Evolutionary conservation across 1,139 yeast genomes (phyloP), one percentile per base, ranked within the genome.

Genomic region (Zygosaccharomyces sapae): DNA sequence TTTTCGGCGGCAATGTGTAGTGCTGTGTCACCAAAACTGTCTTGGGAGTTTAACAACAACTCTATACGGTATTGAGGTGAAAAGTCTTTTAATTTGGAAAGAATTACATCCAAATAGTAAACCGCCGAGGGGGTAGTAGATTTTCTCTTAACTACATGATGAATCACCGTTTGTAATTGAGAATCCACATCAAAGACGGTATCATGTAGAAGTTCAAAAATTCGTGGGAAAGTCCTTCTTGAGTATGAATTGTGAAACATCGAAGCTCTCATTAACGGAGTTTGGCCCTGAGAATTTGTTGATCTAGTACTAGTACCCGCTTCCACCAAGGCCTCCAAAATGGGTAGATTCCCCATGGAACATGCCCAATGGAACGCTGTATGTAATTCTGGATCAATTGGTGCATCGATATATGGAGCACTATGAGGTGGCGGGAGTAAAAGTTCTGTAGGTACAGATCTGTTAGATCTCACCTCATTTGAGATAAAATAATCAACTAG

Each of bases 331-430:
- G 87, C 74, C 55, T 85, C 90, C 41, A 87, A 81, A 63, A 89
- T 81, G 36, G 77, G 79, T 40, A 81, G 70, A 57, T 83, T 81
- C 3, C 97, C 97, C 74, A 92, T 83, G 0, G 97, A 86, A 38
- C 96, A 86, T 0, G 97, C 96, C 97, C 97, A 90, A 66, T 92
- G 97, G 57, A 92, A 80, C 0, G 96, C 90, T 0, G 97, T 86
- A 61, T 92, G 96, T 1, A 96, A 95, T 64, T 92, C 97, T 50
- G 88, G 95, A 62, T 92, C 98, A 45, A 92, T 88, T 5, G 92
- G 68, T 1, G 61, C 65, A 53, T 63, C 68, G 33, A 66, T 63
- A 41, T 59, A 64, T 9, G 68, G 68, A 24, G 64, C 61, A 42
- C 65, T 58, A 39, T 62, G 52, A 18, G 54, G 71, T 0, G 95